Percentiles rank a stretch among this genome's conserved stretches.
These are phyloP conservation scores for Omphalea diandra DNA, from an alignment of 441 rosid genomes.

Conservation along the genomic window DNA sequence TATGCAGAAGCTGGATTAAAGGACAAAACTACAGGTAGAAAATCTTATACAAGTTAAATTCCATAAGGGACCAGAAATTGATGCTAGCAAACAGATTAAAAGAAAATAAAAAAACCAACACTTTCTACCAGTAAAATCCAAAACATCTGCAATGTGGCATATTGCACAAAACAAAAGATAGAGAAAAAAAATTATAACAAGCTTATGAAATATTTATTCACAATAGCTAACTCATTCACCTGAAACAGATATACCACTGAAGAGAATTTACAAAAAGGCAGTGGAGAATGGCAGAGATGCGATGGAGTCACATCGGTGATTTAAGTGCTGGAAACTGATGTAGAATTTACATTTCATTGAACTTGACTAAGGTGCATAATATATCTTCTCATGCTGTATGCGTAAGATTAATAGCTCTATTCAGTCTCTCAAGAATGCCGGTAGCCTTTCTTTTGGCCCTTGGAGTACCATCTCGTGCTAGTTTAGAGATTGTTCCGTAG, in stretches of 20 bases:
- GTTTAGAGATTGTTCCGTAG: slow-evolving; percentile 64
- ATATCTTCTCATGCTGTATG: slow-evolving; percentile 65
- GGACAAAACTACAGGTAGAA: not conserved
- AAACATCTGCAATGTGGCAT: not conserved
- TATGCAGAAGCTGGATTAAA: slow-evolving; percentile 13
- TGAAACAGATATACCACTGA: slow-evolving; percentile 19
- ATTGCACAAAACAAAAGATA: slow-evolving; percentile 5
- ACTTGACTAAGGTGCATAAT: slow-evolving; percentile 11
- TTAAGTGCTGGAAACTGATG: slow-evolving; percentile 15
- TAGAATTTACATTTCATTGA: slow-evolving; percentile 53
- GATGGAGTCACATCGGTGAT: slow-evolving; percentile 15
- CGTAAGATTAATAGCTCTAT: slow-evolving; percentile 63
- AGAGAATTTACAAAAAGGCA: slow-evolving; percentile 44
- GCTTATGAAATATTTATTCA: slow-evolving; percentile 37
- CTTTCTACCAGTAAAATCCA: slow-evolving; percentile 19
- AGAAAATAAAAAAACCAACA: slow-evolving; percentile 12
- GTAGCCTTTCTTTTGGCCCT: slow-evolving; percentile 91
- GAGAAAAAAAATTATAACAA: slow-evolving; percentile 24
- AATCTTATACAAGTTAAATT: slow-evolving; percentile 9
- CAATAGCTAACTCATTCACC: slow-evolving; percentile 37
- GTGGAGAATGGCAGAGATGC: slow-evolving; percentile 13
- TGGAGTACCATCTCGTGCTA: slow-evolving; percentile 74
- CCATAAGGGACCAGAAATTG: not conserved
- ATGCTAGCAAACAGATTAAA: slow-evolving; percentile 20
- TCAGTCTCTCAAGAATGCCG: slow-evolving; percentile 74